Evolutionary conservation across 345 rosid genomes (phyloP).

Genomic region (Lumnitzera racemosa): DNA sequence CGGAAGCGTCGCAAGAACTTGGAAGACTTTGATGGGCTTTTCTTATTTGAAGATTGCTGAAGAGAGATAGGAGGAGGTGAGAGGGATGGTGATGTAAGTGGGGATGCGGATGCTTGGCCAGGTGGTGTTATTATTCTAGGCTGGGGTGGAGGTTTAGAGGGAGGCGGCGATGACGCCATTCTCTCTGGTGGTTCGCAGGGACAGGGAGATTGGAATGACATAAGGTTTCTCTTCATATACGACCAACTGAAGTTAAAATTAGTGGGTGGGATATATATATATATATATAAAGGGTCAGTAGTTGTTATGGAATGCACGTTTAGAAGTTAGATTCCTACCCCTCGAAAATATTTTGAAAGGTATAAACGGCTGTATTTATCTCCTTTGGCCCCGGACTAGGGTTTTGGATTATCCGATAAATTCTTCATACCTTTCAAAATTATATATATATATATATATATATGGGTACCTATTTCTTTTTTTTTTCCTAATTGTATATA

Average conservation of each 20-base stretch:
- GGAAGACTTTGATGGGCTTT: conserved; percentile 26
- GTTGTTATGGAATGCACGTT: conserved; percentile 4
- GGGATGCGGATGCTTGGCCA: not conserved
- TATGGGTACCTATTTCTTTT: too few relatives aligned
- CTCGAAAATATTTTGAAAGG: too few relatives aligned
- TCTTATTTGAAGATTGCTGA: conserved; percentile 37
- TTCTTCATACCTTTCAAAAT: too few relatives aligned
- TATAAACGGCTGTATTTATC: too few relatives aligned
- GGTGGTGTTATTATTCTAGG: conserved; percentile 6
- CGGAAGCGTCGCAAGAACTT: conserved; percentile 45
- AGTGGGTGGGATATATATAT: not conserved
- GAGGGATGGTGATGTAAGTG: conserved; percentile 10
- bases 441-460: too few relatives aligned
- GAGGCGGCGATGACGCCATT: not conserved
- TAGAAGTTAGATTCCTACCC: not conserved
- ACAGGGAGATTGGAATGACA: not conserved
- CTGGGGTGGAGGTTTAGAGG: not conserved
- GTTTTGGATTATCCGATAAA: too few relatives aligned
- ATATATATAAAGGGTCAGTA: not conserved
- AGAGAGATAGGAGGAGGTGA: conserved; percentile 25
- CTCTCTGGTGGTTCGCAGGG: not conserved
- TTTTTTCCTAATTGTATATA: too few relatives aligned
- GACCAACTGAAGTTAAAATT: not conserved
- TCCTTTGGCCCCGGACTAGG: too few relatives aligned
- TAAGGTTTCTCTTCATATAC: not conserved